phyloP scores from a whole-genome alignment of 2,329 filamentous ascomycete species.

The Aspergillus felis region DNA sequence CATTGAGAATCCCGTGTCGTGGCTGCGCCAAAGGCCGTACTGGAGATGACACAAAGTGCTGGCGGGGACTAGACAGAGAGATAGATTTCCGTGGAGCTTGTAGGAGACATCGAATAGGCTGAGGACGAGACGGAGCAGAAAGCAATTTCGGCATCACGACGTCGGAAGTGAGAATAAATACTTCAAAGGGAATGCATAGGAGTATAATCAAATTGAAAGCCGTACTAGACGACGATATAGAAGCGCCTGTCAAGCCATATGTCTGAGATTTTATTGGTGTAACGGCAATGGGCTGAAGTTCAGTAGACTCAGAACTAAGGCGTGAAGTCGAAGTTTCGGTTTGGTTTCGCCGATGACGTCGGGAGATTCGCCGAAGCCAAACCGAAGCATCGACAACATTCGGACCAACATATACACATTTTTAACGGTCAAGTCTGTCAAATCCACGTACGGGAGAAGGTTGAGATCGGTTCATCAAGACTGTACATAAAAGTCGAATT shows the following conservation, averaged over 20 bases:
- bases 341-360: slow-evolving; percentile 5
- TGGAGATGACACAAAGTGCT: slow-evolving; percentile 25
- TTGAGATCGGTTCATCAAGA: not conserved
- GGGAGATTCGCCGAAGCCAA: not conserved
- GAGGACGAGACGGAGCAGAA: slow-evolving; percentile 4
- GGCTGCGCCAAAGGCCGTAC: slow-evolving; percentile 33
- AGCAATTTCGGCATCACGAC: slow-evolving; percentile 27
- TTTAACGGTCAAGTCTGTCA: too few relatives aligned
- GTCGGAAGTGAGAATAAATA: not conserved
- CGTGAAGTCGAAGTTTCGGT: not conserved
- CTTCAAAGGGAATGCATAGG: not conserved
- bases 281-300: not conserved
- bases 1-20: slow-evolving; percentile 32
- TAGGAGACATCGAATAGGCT: slow-evolving; percentile 6
- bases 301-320: not conserved
- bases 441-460: too few relatives aligned
- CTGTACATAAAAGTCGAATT: not conserved
- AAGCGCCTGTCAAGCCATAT: slow-evolving; percentile 4
- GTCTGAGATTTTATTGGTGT: not conserved
- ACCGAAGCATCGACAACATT: not conserved
- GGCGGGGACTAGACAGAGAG: slow-evolving; percentile 11
- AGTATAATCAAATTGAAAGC: slow-evolving; percentile 3
- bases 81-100: slow-evolving; percentile 1
- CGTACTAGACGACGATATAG: slow-evolving; percentile 4
- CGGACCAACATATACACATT: not conserved